These are phyloP conservation scores for Aspergillus luchuensis DNA, from an alignment of 2,329 filamentous ascomycete genomes.

Conservation along the genomic window DNA sequence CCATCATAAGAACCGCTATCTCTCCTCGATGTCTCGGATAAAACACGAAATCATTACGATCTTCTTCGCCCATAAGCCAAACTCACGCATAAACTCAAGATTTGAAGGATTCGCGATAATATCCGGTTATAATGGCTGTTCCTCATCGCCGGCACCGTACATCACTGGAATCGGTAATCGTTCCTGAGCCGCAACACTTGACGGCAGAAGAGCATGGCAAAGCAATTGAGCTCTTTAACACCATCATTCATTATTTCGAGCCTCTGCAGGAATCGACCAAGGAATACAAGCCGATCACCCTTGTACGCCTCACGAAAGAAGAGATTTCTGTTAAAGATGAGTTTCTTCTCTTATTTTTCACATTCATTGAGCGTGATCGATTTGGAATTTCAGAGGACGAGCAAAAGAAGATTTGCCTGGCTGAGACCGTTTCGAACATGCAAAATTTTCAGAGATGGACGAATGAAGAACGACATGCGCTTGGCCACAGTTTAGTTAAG, in stretches of 20 bases:
- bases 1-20: too few species aligned
- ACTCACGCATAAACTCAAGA: too few species aligned
- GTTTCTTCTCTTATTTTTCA: background rate
- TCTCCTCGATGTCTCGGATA: too few species aligned
- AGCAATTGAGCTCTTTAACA: conserved; percentile 1
- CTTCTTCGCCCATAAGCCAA: too few species aligned
- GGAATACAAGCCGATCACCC: background rate
- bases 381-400: background rate
- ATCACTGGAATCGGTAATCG: background rate
- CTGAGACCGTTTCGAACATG: background rate
- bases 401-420: background rate
- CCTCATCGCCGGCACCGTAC: background rate
- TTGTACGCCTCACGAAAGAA: background rate
- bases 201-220: conserved; percentile 2
- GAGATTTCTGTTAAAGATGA: background rate
- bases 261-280: conserved; percentile 1
- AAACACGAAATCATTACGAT: too few species aligned
- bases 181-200: background rate
- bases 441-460: background rate
- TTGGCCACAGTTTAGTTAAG: background rate
- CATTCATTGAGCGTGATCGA: background rate
- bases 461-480: background rate
- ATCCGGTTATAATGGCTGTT: background rate
- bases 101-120: too few species aligned
- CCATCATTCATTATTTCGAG: conserved; percentile 2